Evolutionary conservation across 768 basidiomycete genomes (phyloP).

Genomic region (Rhizopogon sp.): DNA sequence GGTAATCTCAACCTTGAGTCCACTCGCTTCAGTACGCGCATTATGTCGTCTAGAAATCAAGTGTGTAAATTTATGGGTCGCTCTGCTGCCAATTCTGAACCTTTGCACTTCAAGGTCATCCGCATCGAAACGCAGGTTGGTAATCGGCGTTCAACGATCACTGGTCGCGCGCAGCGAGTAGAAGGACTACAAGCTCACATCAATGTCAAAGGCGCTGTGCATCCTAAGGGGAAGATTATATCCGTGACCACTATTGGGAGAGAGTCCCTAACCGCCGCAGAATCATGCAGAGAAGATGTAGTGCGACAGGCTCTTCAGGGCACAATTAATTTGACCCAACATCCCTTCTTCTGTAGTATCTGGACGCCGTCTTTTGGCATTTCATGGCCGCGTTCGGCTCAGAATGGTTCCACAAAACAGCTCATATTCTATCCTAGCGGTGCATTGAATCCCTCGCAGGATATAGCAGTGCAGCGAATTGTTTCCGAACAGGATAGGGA

Average conservation of each 20-base stretch:
- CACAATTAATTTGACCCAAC: conserved; percentile 8
- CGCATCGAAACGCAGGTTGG: conserved; percentile 11
- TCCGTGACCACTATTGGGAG: conserved; percentile 48
- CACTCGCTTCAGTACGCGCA: conserved; percentile 39
- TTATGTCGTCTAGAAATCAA: conserved; percentile 32
- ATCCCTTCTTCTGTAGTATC: conserved; percentile 23
- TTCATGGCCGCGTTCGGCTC: conserved; percentile 10
- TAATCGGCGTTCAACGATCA: background rate
- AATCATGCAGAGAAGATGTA: conserved; percentile 24
- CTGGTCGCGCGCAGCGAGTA: conserved; percentile 18
- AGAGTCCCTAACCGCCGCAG: conserved; percentile 51
- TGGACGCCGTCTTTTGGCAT: conserved; percentile 19
- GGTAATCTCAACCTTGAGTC: conserved; percentile 30
- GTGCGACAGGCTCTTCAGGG: conserved; percentile 19
- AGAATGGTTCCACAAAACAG: background rate
- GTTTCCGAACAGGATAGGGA: conserved; percentile 17
- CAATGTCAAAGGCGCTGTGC: conserved; percentile 17
- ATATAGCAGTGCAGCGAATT: conserved; percentile 22
- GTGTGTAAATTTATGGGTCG: conserved; percentile 24
- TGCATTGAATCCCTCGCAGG: conserved; percentile 24
- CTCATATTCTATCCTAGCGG: background rate
- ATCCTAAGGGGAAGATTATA: conserved; percentile 7
- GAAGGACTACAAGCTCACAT: conserved; percentile 35
- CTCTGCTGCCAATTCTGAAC: background rate
- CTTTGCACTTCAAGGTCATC: conserved; percentile 9